phyloP scores from a whole-genome alignment of 2,329 filamentous ascomycete species.

The Plectosphaerella cucumerina region DNA sequence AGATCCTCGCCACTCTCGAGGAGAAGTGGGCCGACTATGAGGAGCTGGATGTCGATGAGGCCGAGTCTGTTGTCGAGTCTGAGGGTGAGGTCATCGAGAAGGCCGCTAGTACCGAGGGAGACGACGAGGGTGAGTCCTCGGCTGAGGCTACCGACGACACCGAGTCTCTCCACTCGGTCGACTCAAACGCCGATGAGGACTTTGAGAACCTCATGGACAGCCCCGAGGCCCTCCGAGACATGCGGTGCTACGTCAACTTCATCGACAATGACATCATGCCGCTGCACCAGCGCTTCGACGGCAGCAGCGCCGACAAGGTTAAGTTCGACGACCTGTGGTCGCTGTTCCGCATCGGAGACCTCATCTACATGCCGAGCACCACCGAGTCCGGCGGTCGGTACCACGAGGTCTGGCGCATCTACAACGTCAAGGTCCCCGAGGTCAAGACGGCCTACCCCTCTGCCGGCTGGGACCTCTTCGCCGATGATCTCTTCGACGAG shows the following conservation, averaged over 20 bases:
- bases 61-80: slow-evolving; percentile 37
- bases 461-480: slow-evolving; percentile 29
- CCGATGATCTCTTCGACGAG: slow-evolving; percentile 23
- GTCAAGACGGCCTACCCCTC: slow-evolving; percentile 22
- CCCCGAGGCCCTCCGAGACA: background rate
- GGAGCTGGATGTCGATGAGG: slow-evolving; percentile 47
- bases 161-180: slow-evolving; percentile 28
- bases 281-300: slow-evolving; percentile 15
- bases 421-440: slow-evolving; percentile 25
- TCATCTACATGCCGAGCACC: slow-evolving; percentile 32
- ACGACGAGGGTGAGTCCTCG: slow-evolving; percentile 9
- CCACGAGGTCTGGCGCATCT: slow-evolving; percentile 34
- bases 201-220: slow-evolving; percentile 19
- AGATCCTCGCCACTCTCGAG: slow-evolving; percentile 20
- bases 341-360: slow-evolving; percentile 33
- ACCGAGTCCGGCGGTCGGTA: slow-evolving; percentile 29
- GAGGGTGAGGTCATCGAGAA: slow-evolving; percentile 25
- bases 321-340: slow-evolving; percentile 38
- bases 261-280: slow-evolving; percentile 3
- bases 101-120: slow-evolving; percentile 10
- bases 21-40: slow-evolving; percentile 37
- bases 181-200: slow-evolving; percentile 22
- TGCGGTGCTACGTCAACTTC: slow-evolving; percentile 3
- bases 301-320: slow-evolving; percentile 22
- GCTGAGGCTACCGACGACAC: slow-evolving; percentile 20